Conservation (phyloP, 2,329 filamentous ascomycete genomes). For the Paraconiothyrium brasiliense region DNA sequence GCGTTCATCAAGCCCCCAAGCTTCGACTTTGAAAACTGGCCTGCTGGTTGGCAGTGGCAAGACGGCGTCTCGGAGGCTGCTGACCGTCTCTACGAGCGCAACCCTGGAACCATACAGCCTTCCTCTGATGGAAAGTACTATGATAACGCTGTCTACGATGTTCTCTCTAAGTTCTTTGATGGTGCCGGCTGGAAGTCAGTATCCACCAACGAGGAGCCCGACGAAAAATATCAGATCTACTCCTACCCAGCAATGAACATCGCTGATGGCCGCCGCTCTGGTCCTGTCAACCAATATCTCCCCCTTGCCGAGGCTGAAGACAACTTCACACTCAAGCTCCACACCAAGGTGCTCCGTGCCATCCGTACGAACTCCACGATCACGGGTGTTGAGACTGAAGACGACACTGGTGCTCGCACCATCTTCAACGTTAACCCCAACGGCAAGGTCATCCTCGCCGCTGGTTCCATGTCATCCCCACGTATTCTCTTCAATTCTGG, state of each 20-base stretch:
- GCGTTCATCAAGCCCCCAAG: slow-evolving; percentile 31
- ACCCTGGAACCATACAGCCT: slow-evolving; percentile 30
- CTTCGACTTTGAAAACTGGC: slow-evolving; percentile 36
- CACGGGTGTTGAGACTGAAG: slow-evolving; percentile 32
- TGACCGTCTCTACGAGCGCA: slow-evolving; percentile 29
- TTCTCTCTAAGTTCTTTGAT: slow-evolving; percentile 28
- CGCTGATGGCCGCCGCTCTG: slow-evolving; percentile 26
- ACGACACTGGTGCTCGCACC: slow-evolving; percentile 19
- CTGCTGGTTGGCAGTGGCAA: slow-evolving; percentile 30
- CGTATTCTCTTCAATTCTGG: slow-evolving; percentile 37
- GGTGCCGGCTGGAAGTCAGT: slow-evolving; percentile 28
- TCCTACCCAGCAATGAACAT: slow-evolving; percentile 25
- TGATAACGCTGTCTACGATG: slow-evolving; percentile 29
- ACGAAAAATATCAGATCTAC: slow-evolving; percentile 32
- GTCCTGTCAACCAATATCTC: slow-evolving; percentile 33
- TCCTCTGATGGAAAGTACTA: slow-evolving; percentile 33
- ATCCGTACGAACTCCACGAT: slow-evolving; percentile 25
- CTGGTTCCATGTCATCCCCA: slow-evolving; percentile 35
- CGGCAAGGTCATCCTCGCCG: slow-evolving; percentile 38
- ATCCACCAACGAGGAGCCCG: slow-evolving; percentile 29
- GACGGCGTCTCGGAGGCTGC: slow-evolving; percentile 28
- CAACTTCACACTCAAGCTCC: slow-evolving; percentile 35
- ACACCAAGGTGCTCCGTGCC: slow-evolving; percentile 32
- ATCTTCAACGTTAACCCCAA: slow-evolving; percentile 29
- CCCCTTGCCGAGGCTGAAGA: slow-evolving; percentile 22